Conservation (phyloP, 805 yeast genomes). For the Schizosaccharomyces lindneri region DNA sequence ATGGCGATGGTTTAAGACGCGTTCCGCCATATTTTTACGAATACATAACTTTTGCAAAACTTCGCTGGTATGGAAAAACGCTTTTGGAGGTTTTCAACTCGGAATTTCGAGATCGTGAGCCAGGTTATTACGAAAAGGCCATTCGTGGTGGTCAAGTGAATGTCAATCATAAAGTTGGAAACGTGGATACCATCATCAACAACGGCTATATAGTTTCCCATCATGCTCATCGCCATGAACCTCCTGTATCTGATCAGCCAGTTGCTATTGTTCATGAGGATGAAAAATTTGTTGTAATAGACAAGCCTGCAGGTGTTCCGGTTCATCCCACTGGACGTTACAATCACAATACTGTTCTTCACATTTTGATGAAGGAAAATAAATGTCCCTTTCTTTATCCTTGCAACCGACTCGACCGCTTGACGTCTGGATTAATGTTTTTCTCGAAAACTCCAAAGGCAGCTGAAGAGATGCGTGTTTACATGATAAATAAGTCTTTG, state of each 20-base stretch:
- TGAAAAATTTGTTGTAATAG: slow-evolving; percentile 54
- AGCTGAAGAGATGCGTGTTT: slow-evolving; percentile 52
- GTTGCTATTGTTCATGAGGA: slow-evolving; percentile 50
- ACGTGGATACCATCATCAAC: slow-evolving; percentile 34
- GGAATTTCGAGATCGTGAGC: slow-evolving; percentile 65
- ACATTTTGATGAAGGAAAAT: slow-evolving; percentile 44
- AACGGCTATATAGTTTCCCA: slow-evolving; percentile 73
- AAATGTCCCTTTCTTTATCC: slow-evolving; percentile 11
- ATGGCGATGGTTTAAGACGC: not conserved
- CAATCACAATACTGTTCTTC: slow-evolving; percentile 56
- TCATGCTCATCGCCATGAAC: slow-evolving; percentile 70
- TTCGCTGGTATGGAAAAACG: slow-evolving; percentile 72
- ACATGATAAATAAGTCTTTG: slow-evolving; percentile 44
- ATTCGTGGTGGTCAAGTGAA: slow-evolving; percentile 57
- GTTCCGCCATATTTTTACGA: slow-evolving; percentile 5
- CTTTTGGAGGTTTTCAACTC: slow-evolving; percentile 54
- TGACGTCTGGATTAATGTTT: slow-evolving; percentile 86
- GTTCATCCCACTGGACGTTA: slow-evolving; percentile 84
- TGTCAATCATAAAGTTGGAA: slow-evolving; percentile 42
- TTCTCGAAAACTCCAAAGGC: slow-evolving; percentile 60
- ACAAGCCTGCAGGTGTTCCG: slow-evolving; percentile 86
- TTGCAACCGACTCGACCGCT: slow-evolving; percentile 68
- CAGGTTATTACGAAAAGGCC: slow-evolving; percentile 24
- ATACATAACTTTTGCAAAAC: slow-evolving; percentile 72
- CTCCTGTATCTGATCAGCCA: slow-evolving; percentile 38